Evolutionary conservation across 164 flowering plant species (phyloP), one percentile per base, ranked within the genome.

Genomic region (Vitis rotundifolia): DNA sequence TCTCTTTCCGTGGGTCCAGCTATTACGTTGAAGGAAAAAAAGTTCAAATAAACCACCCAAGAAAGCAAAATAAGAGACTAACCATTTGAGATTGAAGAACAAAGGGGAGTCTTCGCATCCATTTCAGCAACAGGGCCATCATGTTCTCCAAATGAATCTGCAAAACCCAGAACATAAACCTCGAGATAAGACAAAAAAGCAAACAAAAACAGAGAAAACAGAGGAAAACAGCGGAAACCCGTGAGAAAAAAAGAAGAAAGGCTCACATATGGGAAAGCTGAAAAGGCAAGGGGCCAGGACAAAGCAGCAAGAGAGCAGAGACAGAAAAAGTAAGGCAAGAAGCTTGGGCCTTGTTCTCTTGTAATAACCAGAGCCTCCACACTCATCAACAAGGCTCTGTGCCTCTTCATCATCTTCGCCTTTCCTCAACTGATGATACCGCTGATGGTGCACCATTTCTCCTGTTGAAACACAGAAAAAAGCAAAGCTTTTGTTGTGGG

Each of bases 41-140:
- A 6, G 7, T 3, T 37, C 5, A 3, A 37, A 37, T 3, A 37
- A 37, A 37, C 5, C 7, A 22, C 1, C 8, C 11, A 44, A 68
- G 28, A 48, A 44, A 73, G 55, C 9, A 29, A 57, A 49, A 63
- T 3, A 37, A 37, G 26, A 51, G 19, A 61, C 80, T 67, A 11
- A 89, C 97, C 97, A 62, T 76, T 69, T 59, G 90, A 51, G 56
- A 86, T 71, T 52, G 86, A 79, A 59, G 92, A 82, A 74, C 91
- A 84, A n/a, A 73, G 67, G 18, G 84, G 69, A 63, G 70, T 57
- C 63, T 66, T 67, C n/a, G 44, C 69, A 66, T 68, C 74, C 28
- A n/a, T 28, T 18, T 74, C 63, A 68, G 75, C 19, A 62, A 49
- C 68, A 50, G 67, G 62, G 2, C 75, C 69, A 49, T 73, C 80